phyloP scores from a whole-genome alignment of 2,329 filamentous ascomycete species.

The Phialocephala subalpina region DNA sequence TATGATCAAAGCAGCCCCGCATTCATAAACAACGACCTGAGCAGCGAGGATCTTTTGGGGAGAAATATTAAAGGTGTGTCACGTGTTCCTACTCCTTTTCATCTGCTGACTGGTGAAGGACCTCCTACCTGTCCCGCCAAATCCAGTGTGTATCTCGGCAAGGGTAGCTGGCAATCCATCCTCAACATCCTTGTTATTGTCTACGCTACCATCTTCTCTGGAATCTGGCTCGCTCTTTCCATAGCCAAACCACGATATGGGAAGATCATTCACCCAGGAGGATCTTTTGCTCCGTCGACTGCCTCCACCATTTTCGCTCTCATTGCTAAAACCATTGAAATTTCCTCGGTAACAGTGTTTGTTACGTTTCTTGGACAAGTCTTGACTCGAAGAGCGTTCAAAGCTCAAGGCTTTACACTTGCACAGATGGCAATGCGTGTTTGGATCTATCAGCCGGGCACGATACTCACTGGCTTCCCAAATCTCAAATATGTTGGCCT shows the following conservation, averaged over 20 bases:
- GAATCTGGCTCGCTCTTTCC: constrained; percentile 60
- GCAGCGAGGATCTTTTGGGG: no score
- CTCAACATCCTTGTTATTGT: constrained; percentile 46
- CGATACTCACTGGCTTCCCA: not conserved
- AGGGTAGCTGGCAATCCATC: not conserved
- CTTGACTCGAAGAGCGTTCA: constrained; percentile 59
- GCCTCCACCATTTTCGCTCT: constrained; percentile 72
- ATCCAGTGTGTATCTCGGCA: no score
- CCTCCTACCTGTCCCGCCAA: no score
- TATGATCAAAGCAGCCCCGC: no score
- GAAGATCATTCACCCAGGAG: not conserved
- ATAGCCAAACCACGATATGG: not conserved
- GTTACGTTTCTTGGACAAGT: constrained; percentile 78
- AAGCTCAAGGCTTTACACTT: not conserved
- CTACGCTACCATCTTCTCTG: constrained; percentile 69
- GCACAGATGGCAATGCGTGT: not conserved
- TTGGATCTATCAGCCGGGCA: not conserved
- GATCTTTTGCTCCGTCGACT: constrained; percentile 44
- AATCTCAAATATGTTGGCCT: not conserved
- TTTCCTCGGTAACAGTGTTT: constrained; percentile 79
- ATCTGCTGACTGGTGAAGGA: no score
- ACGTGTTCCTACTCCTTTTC: no score
- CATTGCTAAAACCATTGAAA: constrained; percentile 77
- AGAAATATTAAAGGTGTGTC: no score
- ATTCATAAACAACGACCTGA: no score